phyloP scores from a whole-genome alignment of 2,329 filamentous ascomycete species.

The Trichoderma semiorbis region DNA sequence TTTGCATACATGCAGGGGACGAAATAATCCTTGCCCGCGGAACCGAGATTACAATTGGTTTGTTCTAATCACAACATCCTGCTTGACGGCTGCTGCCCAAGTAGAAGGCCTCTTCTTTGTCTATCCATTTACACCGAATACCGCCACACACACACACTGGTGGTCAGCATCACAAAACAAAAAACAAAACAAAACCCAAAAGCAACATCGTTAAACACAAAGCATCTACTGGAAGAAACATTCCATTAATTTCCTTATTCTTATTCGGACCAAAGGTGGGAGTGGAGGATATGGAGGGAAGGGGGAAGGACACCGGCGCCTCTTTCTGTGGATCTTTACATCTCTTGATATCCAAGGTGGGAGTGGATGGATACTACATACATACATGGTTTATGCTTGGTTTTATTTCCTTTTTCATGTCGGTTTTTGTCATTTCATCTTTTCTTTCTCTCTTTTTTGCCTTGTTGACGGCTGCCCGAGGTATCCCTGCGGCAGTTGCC shows the following conservation, averaged over 20 bases:
- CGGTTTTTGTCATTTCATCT: slow-evolving; percentile 1
- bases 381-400: slow-evolving; percentile 7
- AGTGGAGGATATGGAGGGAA: neutral
- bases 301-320: neutral
- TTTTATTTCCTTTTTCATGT: slow-evolving; percentile 10
- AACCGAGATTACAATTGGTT: neutral
- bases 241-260: slow-evolving; percentile 1
- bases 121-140: slow-evolving; percentile 1
- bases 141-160: neutral
- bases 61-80: neutral
- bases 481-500: neutral
- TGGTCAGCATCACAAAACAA: neutral
- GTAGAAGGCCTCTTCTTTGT: neutral
- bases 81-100: neutral
- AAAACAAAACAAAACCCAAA: neutral
- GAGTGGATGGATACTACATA: slow-evolving; percentile 14
- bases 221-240: slow-evolving; percentile 1
- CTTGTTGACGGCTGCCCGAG: neutral
- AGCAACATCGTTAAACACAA: neutral
- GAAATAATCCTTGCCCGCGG: neutral
- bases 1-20: slow-evolving; percentile 1
- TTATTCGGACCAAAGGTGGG: neutral
- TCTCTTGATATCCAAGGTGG: slow-evolving; percentile 17
- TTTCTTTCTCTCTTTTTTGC: neutral
- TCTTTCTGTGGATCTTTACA: slow-evolving; percentile 6